phyloP scores from a whole-genome alignment of 2,329 filamentous ascomycete species.

The Colletotrichum simmondsii region DNA sequence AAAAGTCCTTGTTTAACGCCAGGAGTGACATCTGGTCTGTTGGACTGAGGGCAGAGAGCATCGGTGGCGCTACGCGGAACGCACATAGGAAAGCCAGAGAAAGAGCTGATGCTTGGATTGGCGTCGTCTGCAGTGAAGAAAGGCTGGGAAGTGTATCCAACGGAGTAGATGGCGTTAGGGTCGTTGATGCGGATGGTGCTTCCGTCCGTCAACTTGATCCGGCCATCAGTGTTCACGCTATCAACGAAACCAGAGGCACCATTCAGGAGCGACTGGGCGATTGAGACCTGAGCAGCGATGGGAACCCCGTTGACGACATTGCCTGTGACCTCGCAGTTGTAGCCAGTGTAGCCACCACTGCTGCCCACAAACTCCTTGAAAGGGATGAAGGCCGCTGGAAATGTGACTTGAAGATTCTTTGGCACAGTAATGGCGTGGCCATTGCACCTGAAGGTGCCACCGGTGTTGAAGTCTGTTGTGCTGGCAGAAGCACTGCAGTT shows the following conservation, averaged over 20 bases:
- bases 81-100: slow-evolving; percentile 63
- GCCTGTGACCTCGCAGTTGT: slow-evolving; percentile 44
- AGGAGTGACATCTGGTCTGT: slow-evolving; percentile 41
- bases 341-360: slow-evolving; percentile 4
- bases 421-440: slow-evolving; percentile 33
- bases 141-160: slow-evolving; percentile 46
- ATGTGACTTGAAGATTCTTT: slow-evolving; percentile 36
- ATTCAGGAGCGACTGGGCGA: slow-evolving; percentile 49
- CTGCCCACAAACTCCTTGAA: slow-evolving; percentile 36
- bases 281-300: slow-evolving; percentile 50
- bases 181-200: slow-evolving; percentile 53
- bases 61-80: slow-evolving; percentile 53
- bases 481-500: slow-evolving; percentile 26
- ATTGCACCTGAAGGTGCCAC: slow-evolving; percentile 33
- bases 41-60: slow-evolving; percentile 47
- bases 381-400: slow-evolving; percentile 35
- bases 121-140: slow-evolving; percentile 59
- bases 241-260: slow-evolving; percentile 48
- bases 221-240: slow-evolving; percentile 44
- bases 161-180: slow-evolving; percentile 53
- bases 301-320: slow-evolving; percentile 48
- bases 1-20: slow-evolving; percentile 33
- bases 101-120: slow-evolving; percentile 57
- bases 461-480: slow-evolving; percentile 28
- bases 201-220: slow-evolving; percentile 48